Percentiles rank a stretch among this genome's conserved stretches.
Conservation (phyloP, 1,284 basidiomycete species). For the Puccinia triticina region DNA sequence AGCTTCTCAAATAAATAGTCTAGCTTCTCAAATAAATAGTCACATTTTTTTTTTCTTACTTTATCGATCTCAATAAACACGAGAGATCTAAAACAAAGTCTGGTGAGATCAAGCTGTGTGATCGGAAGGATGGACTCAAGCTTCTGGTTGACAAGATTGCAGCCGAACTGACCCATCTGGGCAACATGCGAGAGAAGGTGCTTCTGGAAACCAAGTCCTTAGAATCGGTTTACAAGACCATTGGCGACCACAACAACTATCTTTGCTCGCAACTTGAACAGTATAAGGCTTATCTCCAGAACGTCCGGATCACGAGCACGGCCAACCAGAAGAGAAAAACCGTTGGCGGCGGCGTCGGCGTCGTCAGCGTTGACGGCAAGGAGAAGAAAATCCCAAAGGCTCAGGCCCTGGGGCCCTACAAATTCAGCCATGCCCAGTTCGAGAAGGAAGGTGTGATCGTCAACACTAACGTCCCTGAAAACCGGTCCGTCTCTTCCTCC, state of each 20-base stretch:
- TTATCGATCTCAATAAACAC: too few relatives aligned
- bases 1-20: too few relatives aligned
- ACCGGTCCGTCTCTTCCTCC: conserved; percentile 69
- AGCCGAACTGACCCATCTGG: conserved; percentile 91
- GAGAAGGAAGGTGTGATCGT: conserved; percentile 99
- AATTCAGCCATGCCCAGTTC: conserved; percentile 94
- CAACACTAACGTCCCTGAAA: conserved; percentile 97
- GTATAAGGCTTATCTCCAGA: conserved; percentile 98
- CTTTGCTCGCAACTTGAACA: conserved; percentile 93
- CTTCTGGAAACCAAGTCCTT: conserved; percentile 86
- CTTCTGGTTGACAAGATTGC: conserved; percentile 97
- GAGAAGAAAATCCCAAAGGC: conserved; percentile 84
- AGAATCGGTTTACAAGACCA: conserved; percentile 97
- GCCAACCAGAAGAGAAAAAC: conserved; percentile 68
- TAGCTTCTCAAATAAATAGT: too few relatives aligned
- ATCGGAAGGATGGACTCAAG: conserved; percentile 78
- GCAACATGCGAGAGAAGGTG: conserved; percentile 94
- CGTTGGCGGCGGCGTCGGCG: conserved; percentile 85
- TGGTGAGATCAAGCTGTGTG: conserved; percentile 78
- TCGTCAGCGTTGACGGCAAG: conserved; percentile 92
- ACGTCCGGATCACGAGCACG: conserved; percentile 78
- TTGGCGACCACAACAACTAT: conserved; percentile 98
- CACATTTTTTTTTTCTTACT: too few relatives aligned
- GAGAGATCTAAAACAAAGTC: too few relatives aligned
- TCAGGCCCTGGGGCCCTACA: conserved; percentile 88